Evolutionary conservation across 768 basidiomycete species (phyloP), one percentile per base, ranked within the genome.

Genomic region (Dictyophora rubrovolvata): DNA sequence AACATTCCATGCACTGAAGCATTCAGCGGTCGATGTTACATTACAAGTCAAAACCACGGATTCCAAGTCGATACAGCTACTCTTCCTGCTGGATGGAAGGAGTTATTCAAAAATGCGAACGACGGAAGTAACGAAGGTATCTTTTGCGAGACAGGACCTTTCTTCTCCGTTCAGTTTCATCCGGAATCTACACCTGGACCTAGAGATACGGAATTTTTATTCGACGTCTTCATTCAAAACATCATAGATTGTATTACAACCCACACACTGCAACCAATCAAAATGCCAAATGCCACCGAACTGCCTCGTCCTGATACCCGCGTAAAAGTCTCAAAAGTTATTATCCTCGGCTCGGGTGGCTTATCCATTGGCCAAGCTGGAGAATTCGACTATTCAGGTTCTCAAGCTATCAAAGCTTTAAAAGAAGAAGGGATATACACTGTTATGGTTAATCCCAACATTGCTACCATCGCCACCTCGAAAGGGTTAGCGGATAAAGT

Each of bases 391-490:
- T 99, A 99, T 75, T 98, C 96, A 0, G 96, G 96, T 62, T 95
- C 93, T 42, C 96, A 99, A 71, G 95, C 96, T 12, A 95, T 99
- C 80, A 99, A 99, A 74, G 96, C 96, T 10, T 80, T 99, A 64
- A 98, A 98, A 74, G 92, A 92, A 69, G 96, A 98, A 70, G 96
- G 96, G 35, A 98, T 99, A 68, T 98, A 96, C 74, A 99, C 96
- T 60, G 93, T 99, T 72, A 85, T 99, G 70, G 83, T 99, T 66
- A 98, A 98, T 73, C 95, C 96, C 23, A 99, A 99, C 73, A 99
- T 99, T 65, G 96, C 96, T 20, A 99, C 96, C 42, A 99, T 97
- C 65, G 93, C 93, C 49, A 96, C 93, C 0, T 94, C 92, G 52
- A 93, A 93, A 66, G 94, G 96, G 62, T 83, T 99, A 54, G 96